Evolutionary conservation across 352 stramenopile species (phyloP), one percentile per base, ranked within the genome.

Genomic region (Phytophthora citricola): DNA sequence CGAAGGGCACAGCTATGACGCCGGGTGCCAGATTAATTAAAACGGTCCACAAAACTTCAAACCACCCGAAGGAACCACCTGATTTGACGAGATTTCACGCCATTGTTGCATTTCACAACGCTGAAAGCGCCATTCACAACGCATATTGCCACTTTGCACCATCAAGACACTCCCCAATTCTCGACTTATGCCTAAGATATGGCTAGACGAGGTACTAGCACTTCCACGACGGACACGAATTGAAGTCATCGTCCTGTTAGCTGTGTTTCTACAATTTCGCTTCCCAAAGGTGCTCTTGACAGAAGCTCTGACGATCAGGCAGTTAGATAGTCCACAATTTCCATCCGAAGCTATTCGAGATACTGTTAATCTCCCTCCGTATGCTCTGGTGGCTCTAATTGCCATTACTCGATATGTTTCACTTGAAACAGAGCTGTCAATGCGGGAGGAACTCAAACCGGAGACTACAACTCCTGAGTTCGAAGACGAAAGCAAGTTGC

Each of bases 51-150:
- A 71, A 71, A 46, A 11, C 29, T 51, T 11, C 36, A 22, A 58
- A 45, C 14, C 41, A 45, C 14, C 41, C 53, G 6, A 50, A 38
- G 5, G 66, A 70, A 14, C 22, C 47, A 11, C 22, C 41, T 3
- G 81, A 91, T 48, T 58, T 80, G 0, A 68, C 65, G 59, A 83
- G 83, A 27, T 58, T 90, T 5, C 40, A 59, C 7, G 60, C 63
- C 5, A 55, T 92, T 27, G 34, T 79, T 11, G 49, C 53, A 6
- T 76, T 91, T 41, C 71, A 91, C 50, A 81, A 90, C 58, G 50
- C 66, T 43, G 75, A 88, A 61, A 46, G 70, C 17, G 29, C n/a
- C 1, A 36, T 87, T 7, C 77, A 89, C 62, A 91, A 91, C 24
- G 24, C 60, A 0, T 45, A 88, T 50, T 60, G 55, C n/a, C 61